Evolutionary conservation across 1,139 yeast species (phyloP), one percentile per base, ranked within the genome.

Genomic region (Pichia sp.): DNA sequence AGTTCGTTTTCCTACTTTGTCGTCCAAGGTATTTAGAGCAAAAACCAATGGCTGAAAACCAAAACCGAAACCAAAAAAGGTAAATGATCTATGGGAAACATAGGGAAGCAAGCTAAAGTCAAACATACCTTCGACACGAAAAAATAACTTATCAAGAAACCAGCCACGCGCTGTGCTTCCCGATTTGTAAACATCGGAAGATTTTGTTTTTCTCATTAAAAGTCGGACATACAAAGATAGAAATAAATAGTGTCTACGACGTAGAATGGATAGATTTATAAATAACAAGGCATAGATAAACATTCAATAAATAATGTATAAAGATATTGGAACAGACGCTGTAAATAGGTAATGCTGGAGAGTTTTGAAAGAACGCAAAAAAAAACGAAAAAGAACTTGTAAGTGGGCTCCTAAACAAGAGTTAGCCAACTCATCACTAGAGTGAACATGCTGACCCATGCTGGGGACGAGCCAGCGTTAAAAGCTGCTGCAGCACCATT

Each of bases 161-260:
- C 54, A 51, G 54, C 54, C 50, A 51, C 54, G 51, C 48, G 50
- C 20, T 36, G 14, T 14, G 40, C 7, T 12, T 36, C 40, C 24
- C 2, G 40, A 36, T 4, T 36, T 36, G 16, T 36, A 36, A 36
- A 36, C 40, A 36, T 9, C 16, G 3, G 3, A 20, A 20, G 24
- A 20, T 20, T 20, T 20, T 20, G 24, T 20, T 20, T 3, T 20
- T 20, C 24, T 20, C 3, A 20, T 20, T 20, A 20, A 20, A 3
- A 20, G 24, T 20, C 24, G 24, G 24, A 20, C 24, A 20, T 20
- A 20, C 24, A 20, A 20, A 20, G 24, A 20, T 20, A 20, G 24
- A 20, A 2, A 20, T 20, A 20, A 20, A 20, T 20, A 20, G 24
- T 20, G 24, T 20, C 24, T 20, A 20, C 24, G 24, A 20, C 24